Percentiles rank a stretch among this genome's conserved stretches.
These are phyloP conservation scores for Thielaviopsis populi DNA, from an alignment of 2,329 filamentous ascomycete genomes.

Conservation along the genomic window DNA sequence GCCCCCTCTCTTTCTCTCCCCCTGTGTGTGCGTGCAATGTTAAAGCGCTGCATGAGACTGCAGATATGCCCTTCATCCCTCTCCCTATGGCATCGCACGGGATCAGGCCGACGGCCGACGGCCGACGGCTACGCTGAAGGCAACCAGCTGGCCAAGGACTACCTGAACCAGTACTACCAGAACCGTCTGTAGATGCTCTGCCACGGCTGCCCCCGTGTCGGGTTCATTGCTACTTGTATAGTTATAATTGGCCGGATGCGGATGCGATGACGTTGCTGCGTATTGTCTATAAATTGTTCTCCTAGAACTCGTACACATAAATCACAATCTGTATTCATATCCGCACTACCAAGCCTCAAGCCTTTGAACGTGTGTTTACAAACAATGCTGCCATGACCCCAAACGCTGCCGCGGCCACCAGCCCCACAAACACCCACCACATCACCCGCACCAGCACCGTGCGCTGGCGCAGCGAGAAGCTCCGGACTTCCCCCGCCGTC, in stretches of 20 bases:
- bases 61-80: no score
- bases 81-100: not conserved
- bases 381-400: constrained; percentile 10
- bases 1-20: no score
- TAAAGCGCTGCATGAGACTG: no score
- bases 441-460: constrained; percentile 5
- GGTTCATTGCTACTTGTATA: no score
- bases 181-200: not conserved
- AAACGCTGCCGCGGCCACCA: constrained; percentile 5
- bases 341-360: not conserved
- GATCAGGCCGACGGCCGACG: not conserved
- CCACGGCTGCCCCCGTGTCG: no score
- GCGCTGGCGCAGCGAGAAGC: constrained; percentile 9
- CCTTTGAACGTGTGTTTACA: not conserved
- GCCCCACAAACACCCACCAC: constrained; percentile 10
- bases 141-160: not conserved
- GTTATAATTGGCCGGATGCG: not conserved
- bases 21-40: no score
- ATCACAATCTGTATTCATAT: not conserved
- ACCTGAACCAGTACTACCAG: not conserved
- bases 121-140: not conserved
- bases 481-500: not conserved
- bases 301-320: not conserved
- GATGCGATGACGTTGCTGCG: not conserved
- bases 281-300: not conserved